Evolutionary conservation across 2,329 filamentous ascomycete species (phyloP).

Genomic region (Ceratocystis cubensis): DNA sequence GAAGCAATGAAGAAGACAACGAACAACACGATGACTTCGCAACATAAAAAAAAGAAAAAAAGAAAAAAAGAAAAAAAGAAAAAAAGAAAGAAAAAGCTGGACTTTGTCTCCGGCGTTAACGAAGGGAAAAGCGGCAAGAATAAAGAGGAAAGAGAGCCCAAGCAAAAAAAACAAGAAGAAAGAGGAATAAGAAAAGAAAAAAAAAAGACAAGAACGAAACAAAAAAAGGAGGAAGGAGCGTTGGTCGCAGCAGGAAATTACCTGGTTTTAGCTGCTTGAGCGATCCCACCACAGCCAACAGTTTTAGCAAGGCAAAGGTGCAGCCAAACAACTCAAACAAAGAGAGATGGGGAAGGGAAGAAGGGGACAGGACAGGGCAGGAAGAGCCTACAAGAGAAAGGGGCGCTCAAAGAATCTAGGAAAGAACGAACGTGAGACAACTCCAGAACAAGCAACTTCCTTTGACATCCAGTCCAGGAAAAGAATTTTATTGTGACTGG

Average conservation of each 20-base stretch:
- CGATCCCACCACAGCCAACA: background rate
- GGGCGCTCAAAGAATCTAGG: conserved; percentile 3
- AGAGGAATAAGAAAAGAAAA: conserved; percentile 9
- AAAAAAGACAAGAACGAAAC: conserved; percentile 2
- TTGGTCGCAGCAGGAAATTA: conserved; percentile 4
- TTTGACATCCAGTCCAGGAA: background rate
- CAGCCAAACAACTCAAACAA: background rate
- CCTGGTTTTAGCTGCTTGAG: conserved; percentile 10
- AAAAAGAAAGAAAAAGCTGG: background rate
- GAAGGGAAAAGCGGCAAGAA: background rate
- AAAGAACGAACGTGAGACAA: conserved; percentile 4
- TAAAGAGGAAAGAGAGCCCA: background rate
- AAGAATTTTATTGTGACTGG: background rate
- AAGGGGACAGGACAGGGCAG: background rate
- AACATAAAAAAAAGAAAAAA: background rate
- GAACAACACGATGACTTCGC: background rate
- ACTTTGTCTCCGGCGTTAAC: background rate
- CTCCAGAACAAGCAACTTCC: conserved; percentile 4
- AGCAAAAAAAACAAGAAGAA: background rate
- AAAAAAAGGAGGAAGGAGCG: conserved; percentile 15
- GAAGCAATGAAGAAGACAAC: conserved; percentile 6
- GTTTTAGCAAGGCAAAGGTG: background rate
- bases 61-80: background rate
- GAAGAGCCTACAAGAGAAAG: background rate
- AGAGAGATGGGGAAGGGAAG: background rate